Evolutionary conservation across 1,139 yeast genomes (phyloP), one percentile per base, ranked within the genome.

Genomic region (Yamadazyma friedrichii): DNA sequence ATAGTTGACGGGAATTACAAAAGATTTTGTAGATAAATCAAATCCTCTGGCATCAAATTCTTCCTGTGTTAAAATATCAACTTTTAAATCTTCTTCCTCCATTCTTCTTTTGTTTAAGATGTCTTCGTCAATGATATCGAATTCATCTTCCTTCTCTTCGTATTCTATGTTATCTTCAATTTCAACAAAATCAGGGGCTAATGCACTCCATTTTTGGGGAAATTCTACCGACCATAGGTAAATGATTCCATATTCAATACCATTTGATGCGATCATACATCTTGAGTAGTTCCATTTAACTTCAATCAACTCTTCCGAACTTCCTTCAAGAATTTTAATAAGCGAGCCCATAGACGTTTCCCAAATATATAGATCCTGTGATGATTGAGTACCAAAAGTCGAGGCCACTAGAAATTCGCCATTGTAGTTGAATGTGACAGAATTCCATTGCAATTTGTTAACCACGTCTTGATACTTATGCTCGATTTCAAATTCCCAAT

Each of bases 171-270:
- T 91, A 55, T 91, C 96, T 57, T 91, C 97, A 33, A 91, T 82
- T 59, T 91, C 98, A 41, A 86, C 95, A 58, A 93, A 91, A 61
- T 93, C 98, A 0, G 98, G 98, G 0, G 98, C 98, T 51, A 91
- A 70, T 0, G 97, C 96, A 61, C 95, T 85, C 98, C 98, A 91
- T 62, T 88, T 86, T 54, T 89, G 97, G 0, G 95, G 95, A 31
- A 87, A 80, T 35, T 78, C 79, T 13, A 88, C 78, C 42, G 86
- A 80, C 97, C 97, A 93, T 37, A 87, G 59, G 57, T 88, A 89
- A 1, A 91, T 76, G 22, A 80, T 72, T 0, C 98, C 98, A 30
- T 88, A 76, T 55, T 91, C 98, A 38, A 88, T 66, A 0, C 98
- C 97, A 15, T 88, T 86, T n/a, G 96, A 86, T 9, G 86, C 88